These are phyloP conservation scores for Alternaria consortialis DNA, from an alignment of 2,329 filamentous ascomycete genomes.

Conservation along the genomic window DNA sequence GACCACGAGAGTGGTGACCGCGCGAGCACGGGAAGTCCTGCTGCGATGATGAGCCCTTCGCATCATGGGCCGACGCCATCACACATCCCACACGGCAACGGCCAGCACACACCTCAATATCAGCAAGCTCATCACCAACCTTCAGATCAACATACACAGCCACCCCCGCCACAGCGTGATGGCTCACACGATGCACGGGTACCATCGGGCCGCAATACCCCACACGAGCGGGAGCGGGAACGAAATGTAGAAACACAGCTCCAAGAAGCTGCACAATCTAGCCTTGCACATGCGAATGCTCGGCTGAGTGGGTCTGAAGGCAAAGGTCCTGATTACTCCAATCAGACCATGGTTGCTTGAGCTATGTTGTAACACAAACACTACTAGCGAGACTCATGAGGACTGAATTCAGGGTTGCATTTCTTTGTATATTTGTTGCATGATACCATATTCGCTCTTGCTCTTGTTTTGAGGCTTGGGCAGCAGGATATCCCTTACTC, in stretches of 20 bases:
- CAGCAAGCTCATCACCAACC: constrained; percentile 15
- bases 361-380: background rate
- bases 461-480: background rate
- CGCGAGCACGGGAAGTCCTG: constrained; percentile 42
- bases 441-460: constrained; percentile 6
- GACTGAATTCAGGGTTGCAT: background rate
- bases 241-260: constrained; percentile 40
- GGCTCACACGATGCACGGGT: constrained; percentile 29
- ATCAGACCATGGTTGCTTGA: constrained; percentile 40
- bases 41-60: constrained; percentile 36
- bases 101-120: constrained; percentile 33
- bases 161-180: constrained; percentile 14
- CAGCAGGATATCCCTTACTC: background rate
- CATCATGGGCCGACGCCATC: constrained; percentile 35
- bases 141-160: constrained; percentile 7
- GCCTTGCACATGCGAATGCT: constrained; percentile 41
- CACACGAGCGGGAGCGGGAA: constrained; percentile 36
- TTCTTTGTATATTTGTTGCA: constrained; percentile 8
- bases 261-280: constrained; percentile 46
- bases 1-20: constrained; percentile 40
- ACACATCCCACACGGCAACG: constrained; percentile 26
- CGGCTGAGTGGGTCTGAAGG: constrained; percentile 23
- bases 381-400: background rate
- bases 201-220: constrained; percentile 29
- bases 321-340: constrained; percentile 31